Conservation (phyloP, 345 rosid species). For the Gossypium rotundifolium region DNA sequence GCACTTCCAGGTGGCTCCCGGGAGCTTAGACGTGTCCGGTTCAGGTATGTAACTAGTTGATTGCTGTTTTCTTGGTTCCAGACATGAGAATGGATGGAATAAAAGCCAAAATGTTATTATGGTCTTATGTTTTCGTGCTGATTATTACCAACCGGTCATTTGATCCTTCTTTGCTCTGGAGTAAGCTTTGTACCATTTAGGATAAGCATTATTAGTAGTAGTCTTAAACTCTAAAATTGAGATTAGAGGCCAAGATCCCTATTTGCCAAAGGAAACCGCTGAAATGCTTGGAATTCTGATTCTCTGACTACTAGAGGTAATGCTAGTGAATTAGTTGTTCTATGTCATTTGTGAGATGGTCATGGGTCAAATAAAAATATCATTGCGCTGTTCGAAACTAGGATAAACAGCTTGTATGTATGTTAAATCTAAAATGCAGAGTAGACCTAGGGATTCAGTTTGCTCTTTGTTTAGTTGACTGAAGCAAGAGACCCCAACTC, state of each 20-base stretch:
- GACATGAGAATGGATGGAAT: neutral
- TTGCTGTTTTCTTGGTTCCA: neutral
- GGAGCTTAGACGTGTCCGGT: conserved; percentile 94
- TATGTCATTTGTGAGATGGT: neutral
- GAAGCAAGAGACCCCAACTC: neutral
- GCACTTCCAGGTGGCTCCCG: conserved; percentile 65
- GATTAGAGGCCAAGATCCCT: neutral
- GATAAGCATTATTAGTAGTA: neutral
- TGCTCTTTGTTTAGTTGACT: neutral
- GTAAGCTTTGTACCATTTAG: neutral
- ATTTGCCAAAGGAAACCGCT: neutral
- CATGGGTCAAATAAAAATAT: neutral
- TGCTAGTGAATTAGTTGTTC: neutral
- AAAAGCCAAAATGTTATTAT: neutral
- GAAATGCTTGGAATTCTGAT: neutral
- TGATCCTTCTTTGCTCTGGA: neutral
- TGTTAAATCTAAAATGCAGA: neutral
- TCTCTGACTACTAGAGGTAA: neutral
- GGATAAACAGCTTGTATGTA: neutral
- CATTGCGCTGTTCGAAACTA: neutral
- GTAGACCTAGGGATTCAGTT: neutral
- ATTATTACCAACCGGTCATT: neutral
- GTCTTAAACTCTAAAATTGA: neutral
- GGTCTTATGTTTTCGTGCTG: neutral
- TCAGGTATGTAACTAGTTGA: conserved; percentile 48